A percentile compares a stretch with the other conserved stretches of the same genome.
Evolutionary conservation across 176 grass and related monocot genomes (phyloP).

Genomic region (Microstegium vimineum): DNA sequence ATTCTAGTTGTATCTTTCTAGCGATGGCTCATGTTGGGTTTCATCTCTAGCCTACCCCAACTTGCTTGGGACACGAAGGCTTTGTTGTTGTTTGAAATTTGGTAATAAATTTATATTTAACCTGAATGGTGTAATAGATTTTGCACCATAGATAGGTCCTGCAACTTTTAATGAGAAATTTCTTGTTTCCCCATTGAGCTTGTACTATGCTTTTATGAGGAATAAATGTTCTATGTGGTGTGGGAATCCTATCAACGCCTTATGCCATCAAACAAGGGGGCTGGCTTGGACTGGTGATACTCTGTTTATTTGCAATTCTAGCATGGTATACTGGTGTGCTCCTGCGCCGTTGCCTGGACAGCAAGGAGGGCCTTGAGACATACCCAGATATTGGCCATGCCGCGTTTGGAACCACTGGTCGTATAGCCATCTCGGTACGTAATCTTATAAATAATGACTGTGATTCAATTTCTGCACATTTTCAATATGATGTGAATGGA

Average conservation of each 20-base stretch:
- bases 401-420: conserved; percentile 72
- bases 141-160: background rate
- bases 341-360: conserved; percentile 77
- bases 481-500: background rate
- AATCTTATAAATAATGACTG: conserved; percentile 1
- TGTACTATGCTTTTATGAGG: conserved; percentile 32
- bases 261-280: conserved; percentile 85
- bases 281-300: conserved; percentile 67
- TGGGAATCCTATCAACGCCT: conserved; percentile 86
- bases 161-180: background rate
- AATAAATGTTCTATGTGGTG: conserved; percentile 87
- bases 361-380: conserved; percentile 65
- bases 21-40: background rate
- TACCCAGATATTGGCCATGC: conserved; percentile 96
- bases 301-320: conserved; percentile 56
- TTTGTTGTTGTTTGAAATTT: background rate
- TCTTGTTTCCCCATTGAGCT: background rate
- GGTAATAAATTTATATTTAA: background rate
- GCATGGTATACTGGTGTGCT: conserved; percentile 87
- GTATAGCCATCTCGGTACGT: conserved; percentile 74
- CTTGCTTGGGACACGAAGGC: background rate
- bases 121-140: background rate
- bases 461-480: background rate
- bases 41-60: background rate
- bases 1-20: background rate